These are phyloP conservation scores for Penicillium brasilianum DNA, from an alignment of 2,329 filamentous ascomycete genomes.

Conservation along the genomic window DNA sequence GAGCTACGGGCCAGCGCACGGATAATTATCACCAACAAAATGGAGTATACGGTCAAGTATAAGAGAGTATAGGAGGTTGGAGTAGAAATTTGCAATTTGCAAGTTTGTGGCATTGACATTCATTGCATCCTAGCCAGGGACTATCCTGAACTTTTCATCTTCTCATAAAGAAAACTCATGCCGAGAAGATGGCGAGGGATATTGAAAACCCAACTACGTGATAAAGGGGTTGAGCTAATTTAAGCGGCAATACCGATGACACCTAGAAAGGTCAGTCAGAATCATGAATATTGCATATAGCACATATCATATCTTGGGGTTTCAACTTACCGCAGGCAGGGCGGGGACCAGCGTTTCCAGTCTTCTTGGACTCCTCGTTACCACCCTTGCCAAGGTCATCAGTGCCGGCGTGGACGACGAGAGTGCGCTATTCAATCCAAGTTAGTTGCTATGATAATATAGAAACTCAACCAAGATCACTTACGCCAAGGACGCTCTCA, in stretches of 20 bases:
- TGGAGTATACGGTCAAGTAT: too few species aligned
- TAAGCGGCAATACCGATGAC: constrained; percentile 88
- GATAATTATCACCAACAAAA: neutral
- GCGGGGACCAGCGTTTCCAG: constrained; percentile 89
- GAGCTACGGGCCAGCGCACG: constrained; percentile 10
- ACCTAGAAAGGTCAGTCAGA: constrained; percentile 54
- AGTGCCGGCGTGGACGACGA: constrained; percentile 92
- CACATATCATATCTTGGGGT: neutral
- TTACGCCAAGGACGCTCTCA: constrained; percentile 90
- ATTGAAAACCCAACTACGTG: constrained; percentile 23
- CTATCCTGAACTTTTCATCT: constrained; percentile 32
- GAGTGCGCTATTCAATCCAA: constrained; percentile 70
- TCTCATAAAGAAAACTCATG: constrained; percentile 4
- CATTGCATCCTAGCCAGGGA: constrained; percentile 31
- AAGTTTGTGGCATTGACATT: constrained; percentile 15
- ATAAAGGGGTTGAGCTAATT: constrained; percentile 34
- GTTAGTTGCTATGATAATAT: neutral
- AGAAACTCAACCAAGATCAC: constrained; percentile 27
- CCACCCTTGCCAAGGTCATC: constrained; percentile 94
- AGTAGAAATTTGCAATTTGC: neutral
- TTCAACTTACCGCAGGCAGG: constrained; percentile 83
- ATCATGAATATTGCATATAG: neutral
- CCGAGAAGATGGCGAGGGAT: constrained; percentile 12
- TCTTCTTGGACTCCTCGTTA: constrained; percentile 96
- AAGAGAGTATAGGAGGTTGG: too few species aligned